Conservation (phyloP, 768 basidiomycete genomes). For the Lentinula guzmanii region DNA sequence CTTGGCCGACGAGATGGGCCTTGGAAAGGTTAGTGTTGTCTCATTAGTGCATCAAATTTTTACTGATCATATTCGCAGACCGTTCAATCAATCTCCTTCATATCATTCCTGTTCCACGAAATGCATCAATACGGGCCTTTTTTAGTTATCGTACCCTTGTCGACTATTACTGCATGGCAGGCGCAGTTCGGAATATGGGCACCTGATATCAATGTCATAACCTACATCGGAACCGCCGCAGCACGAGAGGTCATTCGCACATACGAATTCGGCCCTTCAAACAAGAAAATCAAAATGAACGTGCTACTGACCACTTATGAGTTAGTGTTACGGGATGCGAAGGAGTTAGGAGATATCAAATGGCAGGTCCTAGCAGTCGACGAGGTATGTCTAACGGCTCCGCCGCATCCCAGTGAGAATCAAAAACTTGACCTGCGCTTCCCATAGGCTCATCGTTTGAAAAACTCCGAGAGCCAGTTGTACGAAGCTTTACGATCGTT, state of each 20-base stretch:
- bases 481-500: slow-evolving; percentile 93
- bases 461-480: slow-evolving; percentile 95
- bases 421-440: not conserved
- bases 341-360: slow-evolving; percentile 87
- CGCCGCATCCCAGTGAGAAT: not conserved
- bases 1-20: slow-evolving; percentile 98
- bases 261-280: slow-evolving; percentile 86
- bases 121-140: slow-evolving; percentile 93
- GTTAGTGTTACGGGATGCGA: slow-evolving; percentile 83
- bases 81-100: slow-evolving; percentile 92
- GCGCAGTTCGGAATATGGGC: slow-evolving; percentile 92
- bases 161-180: slow-evolving; percentile 98
- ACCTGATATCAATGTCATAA: slow-evolving; percentile 94
- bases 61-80: slow-evolving; percentile 41
- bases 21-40: slow-evolving; percentile 67
- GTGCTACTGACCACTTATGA: slow-evolving; percentile 97
- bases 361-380: slow-evolving; percentile 98
- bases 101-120: slow-evolving; percentile 92
- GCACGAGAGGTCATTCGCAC: slow-evolving; percentile 89
- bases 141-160: slow-evolving; percentile 95
- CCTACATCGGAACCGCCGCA: slow-evolving; percentile 86
- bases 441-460: slow-evolving; percentile 85
- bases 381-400: slow-evolving; percentile 50
- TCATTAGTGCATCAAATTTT: slow-evolving; percentile 1
- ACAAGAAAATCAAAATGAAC: slow-evolving; percentile 93